phyloP scores from a whole-genome alignment of 2,329 filamentous ascomycete genomes.

The Venturia nashicola region DNA sequence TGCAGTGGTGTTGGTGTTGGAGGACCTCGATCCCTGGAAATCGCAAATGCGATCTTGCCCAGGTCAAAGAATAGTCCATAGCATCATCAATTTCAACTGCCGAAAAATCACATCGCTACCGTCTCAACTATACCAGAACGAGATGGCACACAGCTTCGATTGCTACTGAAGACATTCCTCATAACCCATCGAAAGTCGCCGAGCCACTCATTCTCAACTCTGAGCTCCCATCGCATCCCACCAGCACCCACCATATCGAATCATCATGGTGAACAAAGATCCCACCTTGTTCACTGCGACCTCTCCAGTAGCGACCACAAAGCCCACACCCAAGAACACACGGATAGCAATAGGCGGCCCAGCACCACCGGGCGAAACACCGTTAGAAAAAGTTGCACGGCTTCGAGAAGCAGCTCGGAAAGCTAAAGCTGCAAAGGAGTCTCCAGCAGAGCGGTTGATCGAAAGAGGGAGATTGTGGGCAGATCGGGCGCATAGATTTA shows the following conservation, averaged over 20 bases:
- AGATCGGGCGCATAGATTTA: constrained; percentile 48
- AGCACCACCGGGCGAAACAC: constrained; percentile 35
- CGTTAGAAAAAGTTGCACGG: constrained; percentile 41
- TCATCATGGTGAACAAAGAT: constrained; percentile 37
- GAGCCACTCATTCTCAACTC: neutral
- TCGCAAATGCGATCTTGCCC: neutral
- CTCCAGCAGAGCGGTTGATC: constrained; percentile 40
- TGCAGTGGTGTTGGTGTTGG: neutral
- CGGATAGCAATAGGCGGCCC: constrained; percentile 24
- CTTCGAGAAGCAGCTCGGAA: constrained; percentile 36
- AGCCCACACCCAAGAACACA: constrained; percentile 32
- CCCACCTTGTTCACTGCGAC: constrained; percentile 68
- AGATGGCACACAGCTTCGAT: neutral
- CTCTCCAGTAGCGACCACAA: constrained; percentile 57
- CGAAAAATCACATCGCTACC: neutral
- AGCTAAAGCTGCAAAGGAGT: constrained; percentile 35
- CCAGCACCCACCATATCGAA: neutral
- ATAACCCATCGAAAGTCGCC: neutral
- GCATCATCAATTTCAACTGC: constrained; percentile 1
- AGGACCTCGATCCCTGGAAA: neutral
- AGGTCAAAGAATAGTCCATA: neutral
- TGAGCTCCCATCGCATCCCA: neutral
- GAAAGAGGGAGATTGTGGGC: constrained; percentile 42
- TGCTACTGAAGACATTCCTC: neutral
- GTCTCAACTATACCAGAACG: neutral